phyloP scores from a whole-genome alignment of 1,139 yeast species.

The Geotrichum aggregatum region DNA sequence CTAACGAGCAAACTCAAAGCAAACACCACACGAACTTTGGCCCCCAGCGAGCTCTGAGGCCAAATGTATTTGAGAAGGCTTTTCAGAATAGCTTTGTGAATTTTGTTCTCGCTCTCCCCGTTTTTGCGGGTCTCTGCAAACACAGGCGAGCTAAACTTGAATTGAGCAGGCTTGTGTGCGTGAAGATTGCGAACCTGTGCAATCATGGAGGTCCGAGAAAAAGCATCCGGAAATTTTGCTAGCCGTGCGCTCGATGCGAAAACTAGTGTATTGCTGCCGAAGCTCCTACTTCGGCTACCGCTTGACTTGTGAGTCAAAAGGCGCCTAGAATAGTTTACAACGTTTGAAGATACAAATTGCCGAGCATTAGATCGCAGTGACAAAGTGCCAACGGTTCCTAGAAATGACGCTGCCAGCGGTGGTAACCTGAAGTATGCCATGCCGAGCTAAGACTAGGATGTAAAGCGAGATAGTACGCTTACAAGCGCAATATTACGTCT shows the following conservation, averaged over 20 bases:
- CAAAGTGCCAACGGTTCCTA: neutral
- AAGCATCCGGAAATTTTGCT: no score
- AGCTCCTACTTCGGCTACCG: no score
- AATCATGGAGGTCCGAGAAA: no score
- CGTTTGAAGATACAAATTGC: neutral
- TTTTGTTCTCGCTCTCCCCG: slow-evolving; percentile 17
- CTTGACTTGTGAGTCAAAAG: no score
- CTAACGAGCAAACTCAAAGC: slow-evolving; percentile 71
- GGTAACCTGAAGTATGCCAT: neutral
- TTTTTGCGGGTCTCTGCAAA: neutral
- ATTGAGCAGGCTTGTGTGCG: neutral
- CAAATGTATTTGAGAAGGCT: slow-evolving; percentile 68
- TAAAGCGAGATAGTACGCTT: no score
- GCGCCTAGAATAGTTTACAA: no score
- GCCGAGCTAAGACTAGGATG: neutral
- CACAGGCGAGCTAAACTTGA: neutral
- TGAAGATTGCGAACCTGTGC: slow-evolving; percentile 6
- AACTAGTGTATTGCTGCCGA: no score
- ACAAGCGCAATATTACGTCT: no score
- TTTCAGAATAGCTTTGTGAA: slow-evolving; percentile 32
- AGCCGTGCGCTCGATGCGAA: no score
- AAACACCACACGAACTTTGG: slow-evolving; percentile 67
- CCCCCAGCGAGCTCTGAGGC: slow-evolving; percentile 73
- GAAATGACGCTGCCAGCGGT: neutral
- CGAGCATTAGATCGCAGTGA: neutral